phyloP scores from a whole-genome alignment of 208 protist species.

The Tritrichomonas foetus region DNA sequence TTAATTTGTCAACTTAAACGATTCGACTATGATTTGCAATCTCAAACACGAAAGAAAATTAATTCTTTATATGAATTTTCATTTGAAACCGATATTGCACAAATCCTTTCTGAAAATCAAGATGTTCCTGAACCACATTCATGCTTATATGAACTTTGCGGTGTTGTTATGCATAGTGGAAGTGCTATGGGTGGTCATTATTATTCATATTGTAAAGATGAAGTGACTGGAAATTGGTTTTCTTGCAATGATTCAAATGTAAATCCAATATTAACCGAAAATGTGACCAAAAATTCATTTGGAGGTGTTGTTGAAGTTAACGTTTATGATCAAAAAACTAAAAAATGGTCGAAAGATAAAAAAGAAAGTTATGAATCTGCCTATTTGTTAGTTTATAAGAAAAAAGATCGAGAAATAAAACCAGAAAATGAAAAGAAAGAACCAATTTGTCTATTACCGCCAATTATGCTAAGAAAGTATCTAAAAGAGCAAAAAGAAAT shows the following conservation, averaged over 20 bases:
- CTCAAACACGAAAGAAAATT: background rate
- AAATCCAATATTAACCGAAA: background rate
- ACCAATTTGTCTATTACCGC: background rate
- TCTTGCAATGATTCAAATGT: background rate
- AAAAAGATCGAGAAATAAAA: background rate
- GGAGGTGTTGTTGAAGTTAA: background rate
- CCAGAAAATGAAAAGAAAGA: background rate
- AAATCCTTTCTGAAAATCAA: background rate
- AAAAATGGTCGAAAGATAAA: background rate
- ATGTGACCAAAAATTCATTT: background rate
- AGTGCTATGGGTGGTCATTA: slow-evolving; percentile 17
- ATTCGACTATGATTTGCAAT: background rate
- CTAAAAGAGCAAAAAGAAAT: background rate
- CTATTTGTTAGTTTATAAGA: slow-evolving; percentile 13
- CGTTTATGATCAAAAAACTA: background rate
- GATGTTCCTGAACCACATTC: background rate
- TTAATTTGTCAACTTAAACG: background rate
- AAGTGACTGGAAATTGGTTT: background rate
- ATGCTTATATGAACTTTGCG: background rate
- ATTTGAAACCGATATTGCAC: background rate
- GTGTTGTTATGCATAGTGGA: background rate
- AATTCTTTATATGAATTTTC: slow-evolving; percentile 3
- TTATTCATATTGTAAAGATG: background rate
- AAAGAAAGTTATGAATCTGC: background rate
- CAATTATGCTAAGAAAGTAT: background rate